Evolutionary conservation across 345 rosid genomes (phyloP), one percentile per base, ranked within the genome.

Genomic region (Populus nigra): DNA sequence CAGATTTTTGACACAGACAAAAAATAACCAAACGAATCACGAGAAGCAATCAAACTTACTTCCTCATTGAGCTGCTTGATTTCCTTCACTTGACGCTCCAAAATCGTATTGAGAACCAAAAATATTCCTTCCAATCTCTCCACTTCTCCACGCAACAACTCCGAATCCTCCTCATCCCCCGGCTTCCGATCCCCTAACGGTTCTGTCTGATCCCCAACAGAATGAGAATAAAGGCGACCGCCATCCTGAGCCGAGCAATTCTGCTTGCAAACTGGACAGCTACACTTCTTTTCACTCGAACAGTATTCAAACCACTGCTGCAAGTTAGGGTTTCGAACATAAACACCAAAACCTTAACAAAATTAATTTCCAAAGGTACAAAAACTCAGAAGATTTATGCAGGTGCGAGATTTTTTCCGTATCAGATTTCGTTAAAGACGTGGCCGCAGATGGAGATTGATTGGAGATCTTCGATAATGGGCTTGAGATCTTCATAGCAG

Each of bases 301-400:
- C 91, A 93, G 76, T 93, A 93, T 85, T 96, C 99, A 80, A 96
- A 96, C 99, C 99, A 94, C 79, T 94, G 97, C 84, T 94, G 99
- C 84, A 94, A 82, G 82, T 97, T 96, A 80, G 29, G 82, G 77
- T 86, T 83, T 73, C 73, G 61, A 81, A 38, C 53, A 38, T 62
- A 13, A 66, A 72, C 25, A 43, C 0, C 17, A n/a, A 27, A 25
- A 84, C 65, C 22, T 70, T 18, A 50, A 57, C 12, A 69, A 1
- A 53, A 20, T 27, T 62, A 41, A 2, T 23, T 50, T 5, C 7
- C 12, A 47, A 20, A 57, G 1, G 29, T 11, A 11, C 36, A 39
- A 50, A 57, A 70, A 31, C 41, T 25, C 43, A 4, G 35, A 53
- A 38, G 9, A 43, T 7, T 0, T 55, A 20, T 20, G 61, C 61